A percentile compares a stretch with the other conserved stretches of the same genome.
These are phyloP conservation scores for Fusarium haematococcum DNA, from an alignment of 2,329 filamentous ascomycete species.

Conservation along the genomic window DNA sequence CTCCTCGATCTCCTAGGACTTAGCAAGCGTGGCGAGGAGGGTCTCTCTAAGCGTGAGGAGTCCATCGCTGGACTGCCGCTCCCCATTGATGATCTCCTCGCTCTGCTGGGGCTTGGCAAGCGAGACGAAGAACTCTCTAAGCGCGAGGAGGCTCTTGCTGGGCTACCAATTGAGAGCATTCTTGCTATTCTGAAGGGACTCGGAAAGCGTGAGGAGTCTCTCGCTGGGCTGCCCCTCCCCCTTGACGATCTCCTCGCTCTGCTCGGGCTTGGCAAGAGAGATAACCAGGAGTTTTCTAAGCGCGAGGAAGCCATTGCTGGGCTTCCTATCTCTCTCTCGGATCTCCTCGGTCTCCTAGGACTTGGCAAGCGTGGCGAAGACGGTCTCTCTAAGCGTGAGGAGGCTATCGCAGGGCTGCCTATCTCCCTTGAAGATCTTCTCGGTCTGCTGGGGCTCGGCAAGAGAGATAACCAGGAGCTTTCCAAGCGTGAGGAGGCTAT, in stretches of 20 bases:
- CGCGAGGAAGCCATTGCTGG: not conserved
- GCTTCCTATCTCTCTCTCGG: too few relatives aligned
- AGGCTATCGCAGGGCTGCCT: not conserved
- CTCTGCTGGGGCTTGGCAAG: too few relatives aligned
- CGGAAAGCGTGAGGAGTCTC: not conserved
- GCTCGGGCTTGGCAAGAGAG: too few relatives aligned
- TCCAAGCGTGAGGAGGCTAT: too few relatives aligned
- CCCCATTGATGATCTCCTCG: not conserved
- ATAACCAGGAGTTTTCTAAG: not conserved
- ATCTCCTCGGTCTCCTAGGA: not conserved
- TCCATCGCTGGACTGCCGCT: not conserved
- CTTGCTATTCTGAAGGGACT: not conserved
- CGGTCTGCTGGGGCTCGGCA: too few relatives aligned
- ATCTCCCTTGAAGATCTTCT: too few relatives aligned
- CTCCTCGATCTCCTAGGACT: not conserved
- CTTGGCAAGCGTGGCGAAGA: not conserved
- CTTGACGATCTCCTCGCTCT: not conserved
- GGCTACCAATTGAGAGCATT: too few relatives aligned
- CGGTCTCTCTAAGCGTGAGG: not conserved
- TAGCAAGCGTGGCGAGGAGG: not conserved
- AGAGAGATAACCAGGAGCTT: too few relatives aligned
- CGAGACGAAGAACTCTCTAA: not conserved
- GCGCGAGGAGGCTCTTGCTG: not conserved
- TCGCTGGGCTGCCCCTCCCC: not conserved
- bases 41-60: not conserved